Conservation (phyloP, 148 eudicot genomes). For the Diospyros kaki region DNA sequence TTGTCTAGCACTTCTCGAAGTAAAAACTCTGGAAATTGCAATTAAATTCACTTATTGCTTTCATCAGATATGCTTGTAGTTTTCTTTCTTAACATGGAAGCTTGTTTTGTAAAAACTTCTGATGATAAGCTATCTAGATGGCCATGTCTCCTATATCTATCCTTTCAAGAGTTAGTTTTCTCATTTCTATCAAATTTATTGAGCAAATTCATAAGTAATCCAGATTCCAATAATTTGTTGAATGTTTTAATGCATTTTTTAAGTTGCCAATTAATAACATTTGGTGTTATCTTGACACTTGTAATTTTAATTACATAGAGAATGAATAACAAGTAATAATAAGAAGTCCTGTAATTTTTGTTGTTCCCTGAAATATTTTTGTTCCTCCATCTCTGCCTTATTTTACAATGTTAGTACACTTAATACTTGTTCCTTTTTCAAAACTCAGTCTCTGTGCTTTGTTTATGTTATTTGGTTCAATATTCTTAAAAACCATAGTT, state of each 20-base stretch:
- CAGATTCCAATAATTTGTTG: neutral
- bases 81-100: neutral
- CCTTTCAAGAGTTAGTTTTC: neutral
- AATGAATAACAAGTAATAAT: neutral
- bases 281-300: neutral
- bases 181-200: neutral
- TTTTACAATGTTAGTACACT: neutral
- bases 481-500: neutral
- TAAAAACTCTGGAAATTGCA: neutral
- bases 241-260: neutral
- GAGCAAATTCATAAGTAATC: neutral
- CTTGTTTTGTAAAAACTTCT: neutral
- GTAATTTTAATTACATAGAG: neutral
- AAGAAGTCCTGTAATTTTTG: neutral
- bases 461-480: neutral
- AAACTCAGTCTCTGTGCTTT: neutral
- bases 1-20: neutral
- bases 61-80: neutral
- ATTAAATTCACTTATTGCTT: neutral
- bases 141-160: neutral
- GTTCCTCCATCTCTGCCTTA: neutral
- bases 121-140: neutral
- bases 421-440: too few relatives aligned
- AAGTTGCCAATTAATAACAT: neutral
- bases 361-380: neutral